Evolutionary conservation across 108 stramenopile species (phyloP).

Genomic region (Cyclotella baltica): DNA sequence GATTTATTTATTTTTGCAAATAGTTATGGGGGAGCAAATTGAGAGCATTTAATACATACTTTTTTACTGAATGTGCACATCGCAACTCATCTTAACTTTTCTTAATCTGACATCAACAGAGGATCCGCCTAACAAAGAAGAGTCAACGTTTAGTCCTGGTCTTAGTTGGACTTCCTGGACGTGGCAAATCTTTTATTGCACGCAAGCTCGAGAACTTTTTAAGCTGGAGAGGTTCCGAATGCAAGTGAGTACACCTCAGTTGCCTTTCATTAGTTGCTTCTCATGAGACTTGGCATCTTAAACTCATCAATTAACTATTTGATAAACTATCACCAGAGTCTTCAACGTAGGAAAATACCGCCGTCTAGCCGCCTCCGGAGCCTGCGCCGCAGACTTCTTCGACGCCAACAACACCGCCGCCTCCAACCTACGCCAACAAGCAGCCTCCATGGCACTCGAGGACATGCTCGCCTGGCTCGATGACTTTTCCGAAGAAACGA

Average conservation of each 20-base stretch:
- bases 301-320: not conserved
- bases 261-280: not conserved
- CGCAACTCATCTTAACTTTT: not conserved
- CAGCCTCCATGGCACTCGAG: constrained; percentile 70
- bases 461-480: constrained; percentile 90
- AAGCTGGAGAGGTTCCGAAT: constrained; percentile 78
- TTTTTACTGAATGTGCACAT: too few species aligned
- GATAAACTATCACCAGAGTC: constrained; percentile 29
- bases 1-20: too few species aligned
- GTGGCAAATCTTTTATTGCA: constrained; percentile 93
- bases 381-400: constrained; percentile 89
- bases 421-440: constrained; percentile 69
- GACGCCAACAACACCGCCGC: constrained; percentile 76
- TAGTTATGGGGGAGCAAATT: too few species aligned
- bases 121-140: constrained; percentile 73
- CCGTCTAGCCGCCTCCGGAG: constrained; percentile 64
- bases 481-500: constrained; percentile 21
- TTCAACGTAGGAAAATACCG: constrained; percentile 95
- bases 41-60: too few species aligned
- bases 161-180: constrained; percentile 88
- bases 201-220: constrained; percentile 85
- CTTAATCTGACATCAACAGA: constrained; percentile 32
- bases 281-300: not conserved
- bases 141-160: constrained; percentile 79
- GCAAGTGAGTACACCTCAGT: constrained; percentile 35